Conservation (phyloP, 768 basidiomycete genomes). For the Rhodocollybia butyracea region DNA sequence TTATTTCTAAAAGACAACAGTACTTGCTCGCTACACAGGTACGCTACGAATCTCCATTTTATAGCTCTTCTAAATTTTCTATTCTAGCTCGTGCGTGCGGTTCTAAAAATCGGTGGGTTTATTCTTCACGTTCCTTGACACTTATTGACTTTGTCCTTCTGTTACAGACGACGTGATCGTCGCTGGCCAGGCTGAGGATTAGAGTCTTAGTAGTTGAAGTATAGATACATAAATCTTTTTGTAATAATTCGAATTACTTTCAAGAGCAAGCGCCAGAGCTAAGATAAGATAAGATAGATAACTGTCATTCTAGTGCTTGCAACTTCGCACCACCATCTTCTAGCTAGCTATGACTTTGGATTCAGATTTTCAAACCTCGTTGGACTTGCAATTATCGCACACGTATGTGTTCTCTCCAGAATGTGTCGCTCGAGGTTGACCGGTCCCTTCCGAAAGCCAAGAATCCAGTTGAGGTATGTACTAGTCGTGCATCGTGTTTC, state of each 20-base stretch:
- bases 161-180: constrained; percentile 75
- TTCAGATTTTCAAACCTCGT: constrained; percentile 4
- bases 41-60: too few relatives aligned
- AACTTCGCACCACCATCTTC: too few relatives aligned
- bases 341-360: too few relatives aligned
- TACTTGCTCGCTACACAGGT: constrained; percentile 97
- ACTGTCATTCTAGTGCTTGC: too few relatives aligned
- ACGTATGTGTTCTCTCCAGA: background rate
- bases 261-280: too few relatives aligned
- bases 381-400: constrained; percentile 8
- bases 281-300: too few relatives aligned
- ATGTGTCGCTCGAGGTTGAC: too few relatives aligned
- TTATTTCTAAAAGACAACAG: constrained; percentile 97
- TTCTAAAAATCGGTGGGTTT: constrained; percentile 71
- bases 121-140: background rate
- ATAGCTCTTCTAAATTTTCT: too few relatives aligned
- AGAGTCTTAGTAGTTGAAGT: too few relatives aligned
- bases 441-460: background rate
- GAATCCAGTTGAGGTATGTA: background rate
- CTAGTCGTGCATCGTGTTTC: background rate
- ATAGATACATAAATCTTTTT: too few relatives aligned
- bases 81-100: constrained; percentile 83
- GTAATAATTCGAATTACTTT: too few relatives aligned
- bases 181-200: constrained; percentile 68
- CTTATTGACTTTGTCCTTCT: constrained; percentile 7